Evolutionary conservation across 495 filamentous ascomycete species (phyloP), one percentile per base, ranked within the genome.

Genomic region (Penicillium angulare): DNA sequence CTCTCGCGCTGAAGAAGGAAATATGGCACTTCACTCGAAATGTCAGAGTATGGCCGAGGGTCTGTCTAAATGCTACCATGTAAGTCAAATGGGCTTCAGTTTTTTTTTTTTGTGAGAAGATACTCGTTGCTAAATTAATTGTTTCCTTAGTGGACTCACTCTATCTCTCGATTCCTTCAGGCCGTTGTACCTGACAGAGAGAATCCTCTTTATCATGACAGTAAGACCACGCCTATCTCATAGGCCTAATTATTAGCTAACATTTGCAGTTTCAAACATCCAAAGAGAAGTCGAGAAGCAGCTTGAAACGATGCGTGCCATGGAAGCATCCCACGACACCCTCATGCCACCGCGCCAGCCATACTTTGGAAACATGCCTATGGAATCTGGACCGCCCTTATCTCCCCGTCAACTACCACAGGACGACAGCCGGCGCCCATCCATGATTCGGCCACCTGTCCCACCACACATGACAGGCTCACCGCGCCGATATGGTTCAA

Each of bases 401-500:
- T 97, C 93, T n/a, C 93, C 93, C 22, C 88, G 90, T 29, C 93
- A 97, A 72, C 67, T 90, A 35, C 84, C 92, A 20, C 85, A 90
- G 64, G 90, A 97, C 49, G 91, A 96, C 58, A 78, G 82, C 41
- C 87, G 90, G 33, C 84, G 93, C 38, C 77, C 74, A 29, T 86
- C 79, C 29, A 64, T 74, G 66, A 73, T 77, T 23, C 83, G 88
- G 43, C 85, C 90, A n/a, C 85, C 89, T 20, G 80, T 90, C 10
- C 86, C 89, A 23, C 82, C 90, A 24, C 87, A 87, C 61, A 75
- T 93, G 33, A 83, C 88, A 23, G 83, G 85, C 31, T 89, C 82
- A 51, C 90, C 88, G 29, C 86, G 87, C 52, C 85, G 87, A 44
- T 95, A 87, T 65, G 90, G 90, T 27, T 93, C 92, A 18, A 92